phyloP scores from a whole-genome alignment of 75 land plant species.

The Selaginella tamariscina region DNA sequence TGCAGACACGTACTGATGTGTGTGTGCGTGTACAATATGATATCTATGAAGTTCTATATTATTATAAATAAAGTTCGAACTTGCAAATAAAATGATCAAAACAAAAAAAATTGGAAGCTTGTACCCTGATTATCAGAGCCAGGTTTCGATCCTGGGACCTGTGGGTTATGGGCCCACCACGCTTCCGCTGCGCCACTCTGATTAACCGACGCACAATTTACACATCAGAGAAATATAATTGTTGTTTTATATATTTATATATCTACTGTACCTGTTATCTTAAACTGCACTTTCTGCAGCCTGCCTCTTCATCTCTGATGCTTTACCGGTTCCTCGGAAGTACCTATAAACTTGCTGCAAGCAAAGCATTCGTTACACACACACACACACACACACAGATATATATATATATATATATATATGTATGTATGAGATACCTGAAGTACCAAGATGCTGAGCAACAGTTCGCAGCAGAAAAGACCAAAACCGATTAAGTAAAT shows the following conservation, averaged over 20 bases:
- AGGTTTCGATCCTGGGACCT: conserved; percentile 40
- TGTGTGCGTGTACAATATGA: too few species aligned
- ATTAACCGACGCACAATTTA: neutral
- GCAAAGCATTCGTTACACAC: neutral
- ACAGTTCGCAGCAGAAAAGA: conserved; percentile 41
- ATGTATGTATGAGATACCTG: conserved; percentile 30
- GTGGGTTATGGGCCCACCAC: conserved; percentile 44
- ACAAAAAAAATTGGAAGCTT: conserved; percentile 11
- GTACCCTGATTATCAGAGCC: conserved; percentile 8
- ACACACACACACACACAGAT: neutral
- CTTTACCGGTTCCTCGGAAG: conserved; percentile 77
- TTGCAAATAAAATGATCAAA: too few species aligned
- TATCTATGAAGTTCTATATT: too few species aligned
- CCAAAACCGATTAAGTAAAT: conserved; percentile 63
- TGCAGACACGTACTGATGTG: too few species aligned
- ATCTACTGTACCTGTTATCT: too few species aligned
- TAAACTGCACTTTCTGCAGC: conserved; percentile 37
- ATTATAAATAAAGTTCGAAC: too few species aligned
- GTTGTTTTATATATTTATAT: neutral
- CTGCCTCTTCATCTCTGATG: conserved; percentile 65
- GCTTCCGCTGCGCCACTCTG: conserved; percentile 41
- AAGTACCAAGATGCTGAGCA: conserved; percentile 64
- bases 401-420: neutral
- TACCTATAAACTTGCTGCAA: conserved; percentile 87
- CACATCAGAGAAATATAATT: neutral